phyloP scores from a whole-genome alignment of 2,329 filamentous ascomycete genomes.

The Aspergillus ochraceus region DNA sequence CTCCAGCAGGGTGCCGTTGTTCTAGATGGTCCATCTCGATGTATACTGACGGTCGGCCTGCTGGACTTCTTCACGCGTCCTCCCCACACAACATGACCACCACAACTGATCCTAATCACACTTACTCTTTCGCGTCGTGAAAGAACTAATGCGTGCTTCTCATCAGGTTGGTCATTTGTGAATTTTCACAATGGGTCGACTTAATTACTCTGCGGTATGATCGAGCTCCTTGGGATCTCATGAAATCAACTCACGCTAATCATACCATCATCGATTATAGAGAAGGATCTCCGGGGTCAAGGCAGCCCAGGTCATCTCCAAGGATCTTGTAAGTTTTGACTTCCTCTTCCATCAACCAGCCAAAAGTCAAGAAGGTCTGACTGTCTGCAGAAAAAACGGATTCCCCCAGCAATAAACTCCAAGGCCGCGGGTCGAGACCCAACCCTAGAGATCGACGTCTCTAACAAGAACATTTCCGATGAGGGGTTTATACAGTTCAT shows the following conservation, averaged over 20 bases:
- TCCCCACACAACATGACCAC: neutral
- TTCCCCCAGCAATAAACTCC: constrained; percentile 28
- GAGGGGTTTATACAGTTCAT: constrained; percentile 46
- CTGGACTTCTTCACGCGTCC: neutral
- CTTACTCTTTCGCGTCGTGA: neutral
- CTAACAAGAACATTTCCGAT: constrained; percentile 48
- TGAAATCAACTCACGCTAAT: neutral
- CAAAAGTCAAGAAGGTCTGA: neutral
- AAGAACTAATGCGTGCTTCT: neutral
- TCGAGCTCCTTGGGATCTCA: neutral
- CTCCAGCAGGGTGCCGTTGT: neutral
- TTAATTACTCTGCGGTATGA: constrained; percentile 43
- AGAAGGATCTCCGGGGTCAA: constrained; percentile 48
- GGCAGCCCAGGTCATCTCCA: constrained; percentile 46
- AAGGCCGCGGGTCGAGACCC: constrained; percentile 33
- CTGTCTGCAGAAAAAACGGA: constrained; percentile 34
- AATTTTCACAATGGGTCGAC: constrained; percentile 34
- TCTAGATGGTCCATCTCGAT: neutral
- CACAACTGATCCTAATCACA: neutral
- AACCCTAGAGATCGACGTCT: constrained; percentile 47
- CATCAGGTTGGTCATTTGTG: neutral
- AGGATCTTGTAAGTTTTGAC: constrained; percentile 39
- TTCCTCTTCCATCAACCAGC: neutral
- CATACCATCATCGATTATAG: constrained; percentile 23
- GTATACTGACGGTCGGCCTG: neutral